Evolutionary conservation across 2,329 filamentous ascomycete genomes (phyloP).

Genomic region (Cytospora leucostoma): DNA sequence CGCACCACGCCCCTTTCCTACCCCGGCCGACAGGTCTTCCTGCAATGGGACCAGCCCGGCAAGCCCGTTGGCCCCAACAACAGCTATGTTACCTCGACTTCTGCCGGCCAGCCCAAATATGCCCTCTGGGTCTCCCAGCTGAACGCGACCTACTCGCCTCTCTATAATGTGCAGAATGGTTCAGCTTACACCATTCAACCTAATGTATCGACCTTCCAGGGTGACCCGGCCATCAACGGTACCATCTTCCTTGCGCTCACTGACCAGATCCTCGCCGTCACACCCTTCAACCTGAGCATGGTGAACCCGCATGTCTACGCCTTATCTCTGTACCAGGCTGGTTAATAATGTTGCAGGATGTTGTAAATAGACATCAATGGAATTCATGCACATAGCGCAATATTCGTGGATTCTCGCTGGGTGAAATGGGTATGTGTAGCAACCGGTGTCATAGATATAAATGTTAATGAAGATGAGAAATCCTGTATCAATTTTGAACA

Average conservation of each 20-base stretch:
- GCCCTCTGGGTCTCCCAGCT: slow-evolving; percentile 79
- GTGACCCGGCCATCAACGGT: slow-evolving; percentile 70
- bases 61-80: slow-evolving; percentile 75
- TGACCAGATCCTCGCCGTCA: slow-evolving; percentile 66
- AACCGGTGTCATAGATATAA: too few species aligned
- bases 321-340: slow-evolving; percentile 75
- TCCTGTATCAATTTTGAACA: too few species aligned
- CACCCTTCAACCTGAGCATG: slow-evolving; percentile 73
- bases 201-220: slow-evolving; percentile 64
- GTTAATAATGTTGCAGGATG: slow-evolving; percentile 49
- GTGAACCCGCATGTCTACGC: slow-evolving; percentile 78
- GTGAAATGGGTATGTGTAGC: neutral
- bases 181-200: slow-evolving; percentile 73
- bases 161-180: slow-evolving; percentile 55
- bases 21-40: slow-evolving; percentile 69
- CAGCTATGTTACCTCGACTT: slow-evolving; percentile 69
- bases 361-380: neutral
- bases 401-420: neutral
- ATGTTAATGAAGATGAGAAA: too few species aligned
- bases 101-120: slow-evolving; percentile 61
- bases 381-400: neutral
- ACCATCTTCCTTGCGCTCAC: slow-evolving; percentile 81
- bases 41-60: slow-evolving; percentile 73
- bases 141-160: slow-evolving; percentile 68
- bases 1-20: slow-evolving; percentile 71